These are phyloP conservation scores for Sporisorium sorghi DNA, from an alignment of 1,284 basidiomycete genomes.

Conservation along the genomic window DNA sequence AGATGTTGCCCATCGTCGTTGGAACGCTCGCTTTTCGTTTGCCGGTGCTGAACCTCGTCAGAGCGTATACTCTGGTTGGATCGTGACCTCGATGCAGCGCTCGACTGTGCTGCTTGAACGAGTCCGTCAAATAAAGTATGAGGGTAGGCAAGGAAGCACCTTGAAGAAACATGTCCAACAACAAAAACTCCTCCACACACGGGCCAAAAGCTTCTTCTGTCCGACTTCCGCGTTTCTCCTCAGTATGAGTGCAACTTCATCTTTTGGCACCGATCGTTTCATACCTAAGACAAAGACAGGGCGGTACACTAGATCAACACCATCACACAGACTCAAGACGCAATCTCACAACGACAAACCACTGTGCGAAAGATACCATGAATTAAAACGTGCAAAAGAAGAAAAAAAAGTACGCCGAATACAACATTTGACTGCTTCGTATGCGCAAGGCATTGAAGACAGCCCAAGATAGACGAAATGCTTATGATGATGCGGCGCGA, in stretches of 20 bases:
- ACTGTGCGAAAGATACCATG: background rate
- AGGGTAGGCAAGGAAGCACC: background rate
- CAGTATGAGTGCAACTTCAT: too few species aligned
- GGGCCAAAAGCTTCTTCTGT: conserved; percentile 17
- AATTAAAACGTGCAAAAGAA: conserved; percentile 1
- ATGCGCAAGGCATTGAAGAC: background rate
- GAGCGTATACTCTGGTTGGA: too few species aligned
- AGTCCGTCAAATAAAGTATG: too few species aligned
- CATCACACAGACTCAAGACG: background rate
- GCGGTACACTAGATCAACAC: background rate
- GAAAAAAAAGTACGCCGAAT: background rate
- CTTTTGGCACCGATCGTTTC: too few species aligned
- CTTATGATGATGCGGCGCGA: background rate
- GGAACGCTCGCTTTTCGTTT: background rate
- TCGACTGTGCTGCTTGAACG: too few species aligned
- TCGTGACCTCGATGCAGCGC: too few species aligned
- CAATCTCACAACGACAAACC: background rate
- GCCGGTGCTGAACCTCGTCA: too few species aligned
- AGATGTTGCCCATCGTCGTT: background rate
- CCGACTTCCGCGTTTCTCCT: conserved; percentile 20
- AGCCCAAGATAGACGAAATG: background rate
- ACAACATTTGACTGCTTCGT: background rate
- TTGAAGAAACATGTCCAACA: background rate
- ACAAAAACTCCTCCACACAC: background rate
- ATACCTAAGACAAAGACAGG: too few species aligned